Conservation (phyloP, 257 asterid genomes). For the Dorcoceras hygrometricum region DNA sequence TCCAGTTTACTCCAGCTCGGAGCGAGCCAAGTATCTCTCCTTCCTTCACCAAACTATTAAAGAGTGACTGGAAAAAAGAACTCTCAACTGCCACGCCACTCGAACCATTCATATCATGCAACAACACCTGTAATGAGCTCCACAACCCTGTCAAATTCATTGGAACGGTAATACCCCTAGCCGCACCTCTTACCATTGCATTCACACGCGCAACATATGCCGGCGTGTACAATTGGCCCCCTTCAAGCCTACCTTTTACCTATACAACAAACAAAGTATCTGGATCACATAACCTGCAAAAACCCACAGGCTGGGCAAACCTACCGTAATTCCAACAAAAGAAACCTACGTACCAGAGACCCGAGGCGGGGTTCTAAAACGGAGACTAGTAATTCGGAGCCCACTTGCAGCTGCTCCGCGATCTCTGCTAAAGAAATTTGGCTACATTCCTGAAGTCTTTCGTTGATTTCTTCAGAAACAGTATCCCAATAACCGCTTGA, state of each 20-base stretch:
- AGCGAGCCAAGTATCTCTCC: constrained; percentile 87
- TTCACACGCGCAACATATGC: constrained; percentile 89
- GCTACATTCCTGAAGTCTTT: constrained; percentile 93
- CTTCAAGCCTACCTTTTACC: constrained; percentile 98
- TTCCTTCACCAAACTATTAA: constrained; percentile 82
- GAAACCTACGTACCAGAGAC: constrained; percentile 49
- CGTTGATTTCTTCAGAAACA: constrained; percentile 88
- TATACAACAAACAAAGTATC: constrained; percentile 27
- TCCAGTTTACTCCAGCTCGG: constrained; percentile 98
- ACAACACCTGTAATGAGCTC: constrained; percentile 76
- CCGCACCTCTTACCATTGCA: constrained; percentile 99
- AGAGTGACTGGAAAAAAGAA: constrained; percentile 93
- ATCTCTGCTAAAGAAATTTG: constrained; percentile 94
- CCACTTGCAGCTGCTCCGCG: constrained; percentile 88
- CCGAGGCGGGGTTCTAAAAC: constrained; percentile 87
- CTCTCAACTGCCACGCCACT: constrained; percentile 79
- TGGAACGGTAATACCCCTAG: constrained; percentile 89
- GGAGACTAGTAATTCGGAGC: constrained; percentile 78
- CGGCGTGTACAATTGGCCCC: constrained; percentile 96
- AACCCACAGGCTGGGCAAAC: not conserved
- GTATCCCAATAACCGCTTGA: constrained; percentile 82
- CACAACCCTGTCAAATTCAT: constrained; percentile 73
- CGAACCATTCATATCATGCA: constrained; percentile 86
- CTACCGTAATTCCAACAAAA: constrained; percentile 5
- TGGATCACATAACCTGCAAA: not conserved